These are phyloP conservation scores for Phytophthora ohioensis DNA, from an alignment of 352 stramenopile genomes.

Conservation along the genomic window DNA sequence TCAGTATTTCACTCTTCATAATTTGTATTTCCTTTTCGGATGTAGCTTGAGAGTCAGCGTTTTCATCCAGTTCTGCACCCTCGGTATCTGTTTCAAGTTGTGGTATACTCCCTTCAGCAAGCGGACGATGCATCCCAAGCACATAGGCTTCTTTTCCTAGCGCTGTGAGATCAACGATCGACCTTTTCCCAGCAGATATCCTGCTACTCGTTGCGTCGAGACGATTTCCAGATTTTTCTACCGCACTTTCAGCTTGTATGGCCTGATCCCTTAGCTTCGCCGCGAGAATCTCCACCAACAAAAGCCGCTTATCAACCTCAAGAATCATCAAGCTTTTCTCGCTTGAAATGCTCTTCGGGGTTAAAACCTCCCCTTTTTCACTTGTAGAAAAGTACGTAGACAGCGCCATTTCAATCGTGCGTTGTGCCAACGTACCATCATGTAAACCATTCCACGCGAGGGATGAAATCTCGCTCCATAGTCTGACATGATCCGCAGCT, in stretches of 20 bases:
- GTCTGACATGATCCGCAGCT: slow-evolving; percentile 34
- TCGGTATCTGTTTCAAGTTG: slow-evolving; percentile 6
- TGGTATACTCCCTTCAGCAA: slow-evolving; percentile 5
- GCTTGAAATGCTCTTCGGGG: slow-evolving; percentile 24
- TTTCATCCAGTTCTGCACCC: slow-evolving; percentile 14
- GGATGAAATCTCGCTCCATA: slow-evolving; percentile 58
- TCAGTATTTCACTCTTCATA: slow-evolving; percentile 63
- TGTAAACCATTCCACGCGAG: slow-evolving; percentile 58
- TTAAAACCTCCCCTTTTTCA: slow-evolving; percentile 20
- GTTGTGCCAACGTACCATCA: slow-evolving; percentile 40
- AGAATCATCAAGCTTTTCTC: slow-evolving; percentile 65
- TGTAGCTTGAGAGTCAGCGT: neutral
- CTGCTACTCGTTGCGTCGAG: slow-evolving; percentile 4
- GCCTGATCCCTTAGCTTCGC: slow-evolving; percentile 46
- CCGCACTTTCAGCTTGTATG: slow-evolving; percentile 15
- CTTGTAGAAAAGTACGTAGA: slow-evolving; percentile 45
- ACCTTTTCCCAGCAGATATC: slow-evolving; percentile 8
- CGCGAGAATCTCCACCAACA: slow-evolving; percentile 61
- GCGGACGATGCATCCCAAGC: slow-evolving; percentile 46
- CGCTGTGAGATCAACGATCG: slow-evolving; percentile 30
- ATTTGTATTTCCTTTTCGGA: slow-evolving; percentile 30
- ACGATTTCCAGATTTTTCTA: slow-evolving; percentile 13
- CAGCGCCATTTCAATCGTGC: slow-evolving; percentile 44
- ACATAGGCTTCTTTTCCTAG: slow-evolving; percentile 41
- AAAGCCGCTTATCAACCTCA: slow-evolving; percentile 61